Base-by-base conservation (phyloP, 2,329 filamentous ascomycete genomes). In the Aspergillus jensenii region DNA sequence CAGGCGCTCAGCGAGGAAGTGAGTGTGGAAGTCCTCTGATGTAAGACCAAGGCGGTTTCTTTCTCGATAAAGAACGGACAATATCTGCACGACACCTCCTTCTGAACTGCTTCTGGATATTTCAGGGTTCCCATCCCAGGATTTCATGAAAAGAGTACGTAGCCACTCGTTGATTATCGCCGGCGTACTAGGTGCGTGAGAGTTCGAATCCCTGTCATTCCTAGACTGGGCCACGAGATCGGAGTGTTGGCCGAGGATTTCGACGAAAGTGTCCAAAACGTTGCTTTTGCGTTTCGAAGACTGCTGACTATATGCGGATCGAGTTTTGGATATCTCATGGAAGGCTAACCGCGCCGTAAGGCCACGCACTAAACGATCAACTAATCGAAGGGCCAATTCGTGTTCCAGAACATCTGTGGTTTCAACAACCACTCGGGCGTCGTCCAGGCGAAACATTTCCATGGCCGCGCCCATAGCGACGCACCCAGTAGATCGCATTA, bases 121-220 rank as follows among this genome's bases (percentile, higher is more conserved):
- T 44, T 87, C 83, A 1, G 90, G 83, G 55, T 84, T 84, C 0
- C 91, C 90, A 68, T 93, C 84, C 93, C 93, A 97, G 61, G 90
- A 86, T 55, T 87, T 85, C 45, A 96, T 76, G 67, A 96, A 84
- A 1, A 95, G 82, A 0, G 88, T 87, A 59, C 89, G 71, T 33
- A 79, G 67, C 76, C 76, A 79, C 59, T 79, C 76, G 19, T 77
- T 66, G 27, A 77, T 72, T 14, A 78, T 61, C 14, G 71, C 69
- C 8, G 71, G 62, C 5, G 70, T 62, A 33, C 65, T 68, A 15
- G 68, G 65, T 7, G 62, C 59, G n/a, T 63, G 64, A 23, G 46
- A 35, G 15, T 59, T 49, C 2, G 17, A 55, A 25, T 57, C 43
- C 31, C 44, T 14, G 8, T 61, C 53, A 7, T 59, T 33, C 19